Evolutionary conservation across 1,139 yeast genomes (phyloP).

Genomic region (Citeromyces siamensis): DNA sequence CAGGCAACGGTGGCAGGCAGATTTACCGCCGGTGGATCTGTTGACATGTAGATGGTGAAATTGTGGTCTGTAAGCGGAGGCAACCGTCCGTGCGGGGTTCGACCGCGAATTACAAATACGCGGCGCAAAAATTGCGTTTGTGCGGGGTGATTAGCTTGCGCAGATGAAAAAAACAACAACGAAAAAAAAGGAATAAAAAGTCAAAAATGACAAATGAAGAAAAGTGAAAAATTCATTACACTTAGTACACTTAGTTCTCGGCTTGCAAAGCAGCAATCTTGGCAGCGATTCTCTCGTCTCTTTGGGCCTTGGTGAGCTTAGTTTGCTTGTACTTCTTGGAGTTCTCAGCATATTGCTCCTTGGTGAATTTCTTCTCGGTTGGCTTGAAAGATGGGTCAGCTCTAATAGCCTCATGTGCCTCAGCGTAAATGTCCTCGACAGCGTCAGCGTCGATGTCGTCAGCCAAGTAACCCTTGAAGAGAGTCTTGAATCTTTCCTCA

Average conservation of each 20-base stretch:
- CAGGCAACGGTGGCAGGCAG: slow-evolving; percentile 41
- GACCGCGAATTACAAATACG: background rate
- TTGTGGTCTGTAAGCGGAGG: background rate
- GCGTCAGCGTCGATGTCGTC: slow-evolving; percentile 97
- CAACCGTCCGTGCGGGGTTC: slow-evolving; percentile 3
- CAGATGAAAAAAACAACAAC: background rate
- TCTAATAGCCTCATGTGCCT: slow-evolving; percentile 94
- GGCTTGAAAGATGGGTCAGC: slow-evolving; percentile 90
- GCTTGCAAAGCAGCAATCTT: slow-evolving; percentile 83
- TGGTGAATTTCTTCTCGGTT: slow-evolving; percentile 88
- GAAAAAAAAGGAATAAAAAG: background rate
- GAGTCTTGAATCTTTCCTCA: slow-evolving; percentile 97
- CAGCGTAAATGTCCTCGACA: slow-evolving; percentile 88
- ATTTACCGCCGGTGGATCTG: background rate
- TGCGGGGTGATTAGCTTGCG: slow-evolving; percentile 1
- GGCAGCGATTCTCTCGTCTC: slow-evolving; percentile 78
- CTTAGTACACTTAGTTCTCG: slow-evolving; percentile 25
- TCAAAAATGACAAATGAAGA: background rate
- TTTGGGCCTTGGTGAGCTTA: slow-evolving; percentile 87
- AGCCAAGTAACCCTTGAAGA: slow-evolving; percentile 94
- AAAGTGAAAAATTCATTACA: background rate
- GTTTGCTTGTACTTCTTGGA: slow-evolving; percentile 83
- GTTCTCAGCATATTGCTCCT: slow-evolving; percentile 97
- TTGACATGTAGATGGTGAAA: background rate
- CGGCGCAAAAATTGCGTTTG: slow-evolving; percentile 1